Conservation (phyloP, 2,329 filamentous ascomycete species). For the Cladosporium sp. region DNA sequence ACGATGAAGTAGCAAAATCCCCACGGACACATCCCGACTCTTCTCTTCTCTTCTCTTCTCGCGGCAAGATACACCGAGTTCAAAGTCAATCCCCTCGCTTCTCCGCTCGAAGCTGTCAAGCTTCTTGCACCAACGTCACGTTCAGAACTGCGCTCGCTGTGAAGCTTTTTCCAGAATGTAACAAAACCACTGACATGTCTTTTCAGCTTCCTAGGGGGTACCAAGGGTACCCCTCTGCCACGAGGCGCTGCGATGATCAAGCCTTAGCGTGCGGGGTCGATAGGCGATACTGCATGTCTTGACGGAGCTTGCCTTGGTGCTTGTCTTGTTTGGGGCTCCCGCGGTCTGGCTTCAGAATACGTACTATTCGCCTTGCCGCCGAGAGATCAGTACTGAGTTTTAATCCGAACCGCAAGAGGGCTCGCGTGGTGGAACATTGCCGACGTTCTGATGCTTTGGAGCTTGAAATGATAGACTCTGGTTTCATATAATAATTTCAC, state of each 20-base stretch:
- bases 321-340: background rate
- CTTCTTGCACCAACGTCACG: background rate
- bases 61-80: constrained; percentile 1
- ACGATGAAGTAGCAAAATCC: too few species aligned
- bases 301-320: constrained; percentile 1
- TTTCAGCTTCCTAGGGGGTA: background rate
- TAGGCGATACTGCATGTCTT: background rate
- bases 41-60: background rate
- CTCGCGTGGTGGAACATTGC: background rate
- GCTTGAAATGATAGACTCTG: background rate
- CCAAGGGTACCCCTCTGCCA: background rate
- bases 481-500: background rate
- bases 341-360: too few species aligned
- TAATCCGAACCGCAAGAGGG: background rate
- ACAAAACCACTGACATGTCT: background rate
- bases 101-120: background rate
- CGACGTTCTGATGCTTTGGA: background rate
- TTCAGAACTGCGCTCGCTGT: background rate
- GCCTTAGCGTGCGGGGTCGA: background rate
- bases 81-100: background rate
- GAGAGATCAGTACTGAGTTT: too few species aligned
- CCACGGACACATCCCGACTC: too few species aligned
- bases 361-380: too few species aligned
- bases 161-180: constrained; percentile 1
- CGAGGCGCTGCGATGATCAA: background rate